phyloP scores from a whole-genome alignment of 768 basidiomycete species.

The Albatrellus ellisii region DNA sequence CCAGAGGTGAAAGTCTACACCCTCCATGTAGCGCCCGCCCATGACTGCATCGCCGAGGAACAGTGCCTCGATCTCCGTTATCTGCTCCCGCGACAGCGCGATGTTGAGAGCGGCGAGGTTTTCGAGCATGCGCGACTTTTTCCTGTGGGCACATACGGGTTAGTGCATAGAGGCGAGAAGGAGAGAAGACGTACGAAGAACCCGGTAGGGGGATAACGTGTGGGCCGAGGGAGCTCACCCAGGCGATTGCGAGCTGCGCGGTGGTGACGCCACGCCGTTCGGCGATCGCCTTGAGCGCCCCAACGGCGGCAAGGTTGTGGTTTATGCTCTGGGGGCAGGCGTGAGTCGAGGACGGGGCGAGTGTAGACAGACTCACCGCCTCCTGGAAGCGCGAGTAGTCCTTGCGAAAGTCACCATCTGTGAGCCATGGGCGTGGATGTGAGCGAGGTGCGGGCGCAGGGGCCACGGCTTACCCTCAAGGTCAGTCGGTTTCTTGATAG shows the following conservation, averaged over 20 bases:
- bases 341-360: conserved; percentile 8
- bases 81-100: conserved; percentile 20
- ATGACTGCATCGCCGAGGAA: conserved; percentile 21
- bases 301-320: conserved; percentile 29
- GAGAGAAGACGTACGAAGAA: conserved; percentile 21
- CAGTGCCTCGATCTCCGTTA: conserved; percentile 25
- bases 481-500: conserved; percentile 27
- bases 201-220: conserved; percentile 37
- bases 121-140: conserved; percentile 28
- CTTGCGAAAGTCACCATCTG: conserved; percentile 26
- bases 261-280: conserved; percentile 28
- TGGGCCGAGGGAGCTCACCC: conserved; percentile 23
- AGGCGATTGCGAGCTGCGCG: conserved; percentile 27
- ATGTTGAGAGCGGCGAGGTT: conserved; percentile 29
- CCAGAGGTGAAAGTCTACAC: too few relatives aligned
- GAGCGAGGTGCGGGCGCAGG: neutral
- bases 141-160: conserved; percentile 14
- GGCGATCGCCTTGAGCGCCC: conserved; percentile 27
- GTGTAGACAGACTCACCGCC: conserved; percentile 15
- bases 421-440: neutral
- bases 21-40: conserved; percentile 1
- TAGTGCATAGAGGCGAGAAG: neutral
- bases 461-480: conserved; percentile 16
- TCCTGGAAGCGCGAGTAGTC: conserved; percentile 24
- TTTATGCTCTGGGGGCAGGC: conserved; percentile 21